These are phyloP conservation scores for Begonia fuchsioides DNA, from an alignment of 306 rosid genomes.

Conservation along the genomic window DNA sequence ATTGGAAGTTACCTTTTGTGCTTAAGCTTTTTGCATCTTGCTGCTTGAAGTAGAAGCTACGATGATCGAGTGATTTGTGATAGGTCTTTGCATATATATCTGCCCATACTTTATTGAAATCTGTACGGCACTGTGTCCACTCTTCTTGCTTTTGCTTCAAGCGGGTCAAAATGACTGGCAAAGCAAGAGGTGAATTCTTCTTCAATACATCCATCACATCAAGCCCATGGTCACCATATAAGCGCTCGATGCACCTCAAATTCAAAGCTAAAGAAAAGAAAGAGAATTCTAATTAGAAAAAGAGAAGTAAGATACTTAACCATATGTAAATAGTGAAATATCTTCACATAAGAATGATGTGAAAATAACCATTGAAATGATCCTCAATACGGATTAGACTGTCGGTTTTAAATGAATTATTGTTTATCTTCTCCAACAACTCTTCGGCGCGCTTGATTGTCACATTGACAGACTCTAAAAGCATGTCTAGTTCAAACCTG, in stretches of 20 bases:
- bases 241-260: slow-evolving; percentile 84
- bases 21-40: slow-evolving; percentile 91
- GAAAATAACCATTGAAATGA: slow-evolving; percentile 63
- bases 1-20: slow-evolving; percentile 56
- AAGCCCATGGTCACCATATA: slow-evolving; percentile 98
- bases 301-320: too few relatives aligned
- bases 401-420: slow-evolving; percentile 50
- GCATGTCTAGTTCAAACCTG: slow-evolving; percentile 99
- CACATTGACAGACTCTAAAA: slow-evolving; percentile 88
- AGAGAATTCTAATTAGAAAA: slow-evolving; percentile 2
- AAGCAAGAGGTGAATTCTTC: slow-evolving; percentile 72
- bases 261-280: slow-evolving; percentile 43
- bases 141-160: slow-evolving; percentile 98
- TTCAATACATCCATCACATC: slow-evolving; percentile 89
- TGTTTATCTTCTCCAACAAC: slow-evolving; percentile 68
- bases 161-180: slow-evolving; percentile 89
- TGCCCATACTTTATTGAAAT: slow-evolving; percentile 96
- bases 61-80: slow-evolving; percentile 98
- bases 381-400: slow-evolving; percentile 65
- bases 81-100: slow-evolving; percentile 92
- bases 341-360: slow-evolving; percentile 14
- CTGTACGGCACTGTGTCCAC: slow-evolving; percentile 92
- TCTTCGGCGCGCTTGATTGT: slow-evolving; percentile 88
- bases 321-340: too few relatives aligned
- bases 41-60: slow-evolving; percentile 98